Base-by-base conservation (phyloP, 352 stramenopile species). In the Globisporangium barbulae region DNA sequence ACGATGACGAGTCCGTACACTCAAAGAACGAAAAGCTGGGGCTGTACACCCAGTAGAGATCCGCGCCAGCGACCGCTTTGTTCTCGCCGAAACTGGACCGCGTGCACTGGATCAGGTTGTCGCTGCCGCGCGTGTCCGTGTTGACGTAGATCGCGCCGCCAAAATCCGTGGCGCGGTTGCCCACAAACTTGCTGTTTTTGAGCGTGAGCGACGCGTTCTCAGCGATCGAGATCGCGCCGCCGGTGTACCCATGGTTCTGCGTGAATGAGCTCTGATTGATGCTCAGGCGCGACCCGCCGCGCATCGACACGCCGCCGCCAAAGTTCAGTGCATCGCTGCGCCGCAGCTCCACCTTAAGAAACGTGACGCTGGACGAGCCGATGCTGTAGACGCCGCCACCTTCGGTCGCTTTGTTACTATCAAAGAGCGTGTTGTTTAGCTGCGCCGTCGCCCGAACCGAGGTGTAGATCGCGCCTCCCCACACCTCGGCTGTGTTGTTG, bases 21-120 rank as follows among this genome's bases (percentile, higher is more conserved):
- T 61, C 17, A 9, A 86, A 82, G 33, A 44, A 63, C 19, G 62
- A 25, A 47, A 82, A 82, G 61, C 66, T 74, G 15, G 68, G 39
- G 41, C 79, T 74, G 45, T 77, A 90, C 0, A 85, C 70, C 81
- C 83, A 92, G 49, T 85, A 90, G 31, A 89, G 72, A 13, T 92
- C 83, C 0, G 25, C 5, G 1, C 81, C 83, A 5, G 72, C 71
- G 1, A 61, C 22, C 0, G 83, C 83, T 1, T 42, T 44, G 58
- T 92, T 90, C n/a, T 56, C 50, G 5, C 28, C 47, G 48, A 85
- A 83, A 1, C 19, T 25, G 5, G 66, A 59, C 1, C 12, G 31
- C 19, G 53, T 47, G 58, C 64, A 76, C 19, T 35, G 17, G 13
- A 67, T 61, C 4, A 44, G 28, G 8, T 65, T 62, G 42, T 59